Evolutionary conservation across 768 basidiomycete genomes (phyloP), one percentile per base, ranked within the genome.

Genomic region (Boletus bicolor): DNA sequence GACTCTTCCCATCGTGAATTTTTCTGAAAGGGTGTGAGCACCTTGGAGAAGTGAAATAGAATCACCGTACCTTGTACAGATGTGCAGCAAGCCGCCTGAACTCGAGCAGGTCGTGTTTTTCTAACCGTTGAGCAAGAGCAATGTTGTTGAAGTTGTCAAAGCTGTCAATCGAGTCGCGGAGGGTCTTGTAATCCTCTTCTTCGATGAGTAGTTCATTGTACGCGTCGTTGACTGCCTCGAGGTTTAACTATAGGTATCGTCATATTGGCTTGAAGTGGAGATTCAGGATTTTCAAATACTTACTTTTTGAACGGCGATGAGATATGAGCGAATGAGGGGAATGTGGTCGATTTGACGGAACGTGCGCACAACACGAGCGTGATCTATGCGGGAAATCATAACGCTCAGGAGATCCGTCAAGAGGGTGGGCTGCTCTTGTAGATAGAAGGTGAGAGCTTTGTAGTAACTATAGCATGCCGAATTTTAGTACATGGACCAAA

Each of bases 191-290:
- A 69, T 99, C 96, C 74, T 99, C 97, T 72, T 99, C 97, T 72
- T 99, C 97, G 56, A 99, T 98, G 42, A 98, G 80, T n/a, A 99
- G 78, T 66, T 93, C 91, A 65, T 98, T 98, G 77, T 97, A 98
- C 8, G 96, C 95, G 62, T 97, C 94, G 67, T 99, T 99, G 67
- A 99, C 93, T 15, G 95, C 92, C 68, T 95, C 92, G 44, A 98
- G 84, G 72, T 99, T 98, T 68, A 96, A 81, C 87, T 96, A 70
- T 24, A 14, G 42, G n/a, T 24, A 39, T 37, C n/a, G n/a, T 64
- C 34, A 61, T 38, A 45, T 47, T 15, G 5, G n/a, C 24, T n/a
- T 12, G 21, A 14, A n/a, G 9, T 37, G 11, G 21, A 14, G 37
- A 21, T 49, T 2, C 11, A 38, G 15, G 24, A 7, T 34, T 21